Evolutionary conservation across 140 eudicot species (phyloP).

Genomic region (Anethum foeniculum): DNA sequence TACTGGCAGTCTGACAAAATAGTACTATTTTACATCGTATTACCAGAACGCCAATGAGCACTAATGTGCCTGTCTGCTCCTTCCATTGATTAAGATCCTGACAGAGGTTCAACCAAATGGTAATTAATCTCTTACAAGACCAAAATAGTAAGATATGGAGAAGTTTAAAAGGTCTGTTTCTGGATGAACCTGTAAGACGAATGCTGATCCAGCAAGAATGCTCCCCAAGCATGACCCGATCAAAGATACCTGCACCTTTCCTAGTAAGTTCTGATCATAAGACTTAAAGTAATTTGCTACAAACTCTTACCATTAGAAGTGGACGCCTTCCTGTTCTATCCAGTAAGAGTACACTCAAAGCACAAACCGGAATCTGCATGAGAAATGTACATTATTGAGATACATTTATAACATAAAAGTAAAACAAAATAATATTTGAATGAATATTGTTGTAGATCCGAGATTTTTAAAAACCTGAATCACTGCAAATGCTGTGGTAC

Average conservation of each 20-base stretch:
- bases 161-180: not conserved
- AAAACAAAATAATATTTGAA: not conserved
- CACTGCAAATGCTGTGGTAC: slow-evolving; percentile 10
- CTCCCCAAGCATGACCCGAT: slow-evolving; percentile 22
- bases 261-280: not conserved
- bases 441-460: not conserved
- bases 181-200: slow-evolving; percentile 13
- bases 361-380: slow-evolving; percentile 15
- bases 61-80: slow-evolving; percentile 12
- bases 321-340: slow-evolving; percentile 29
- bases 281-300: not conserved
- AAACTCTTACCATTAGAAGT: slow-evolving; percentile 24
- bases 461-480: slow-evolving; percentile 16
- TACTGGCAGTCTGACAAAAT: not conserved
- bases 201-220: slow-evolving; percentile 18
- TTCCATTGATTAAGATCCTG: slow-evolving; percentile 17
- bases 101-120: not conserved
- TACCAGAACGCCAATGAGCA: slow-evolving; percentile 18
- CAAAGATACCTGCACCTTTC: slow-evolving; percentile 16
- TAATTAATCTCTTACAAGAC: not conserved
- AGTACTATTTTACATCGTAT: not conserved
- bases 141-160: not conserved
- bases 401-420: not conserved
- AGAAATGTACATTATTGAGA: not conserved
- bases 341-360: slow-evolving; percentile 9